Conservation (phyloP, 225 moss, liverwort and hornwort genomes). For the Rhytidiadelphus loreus region DNA sequence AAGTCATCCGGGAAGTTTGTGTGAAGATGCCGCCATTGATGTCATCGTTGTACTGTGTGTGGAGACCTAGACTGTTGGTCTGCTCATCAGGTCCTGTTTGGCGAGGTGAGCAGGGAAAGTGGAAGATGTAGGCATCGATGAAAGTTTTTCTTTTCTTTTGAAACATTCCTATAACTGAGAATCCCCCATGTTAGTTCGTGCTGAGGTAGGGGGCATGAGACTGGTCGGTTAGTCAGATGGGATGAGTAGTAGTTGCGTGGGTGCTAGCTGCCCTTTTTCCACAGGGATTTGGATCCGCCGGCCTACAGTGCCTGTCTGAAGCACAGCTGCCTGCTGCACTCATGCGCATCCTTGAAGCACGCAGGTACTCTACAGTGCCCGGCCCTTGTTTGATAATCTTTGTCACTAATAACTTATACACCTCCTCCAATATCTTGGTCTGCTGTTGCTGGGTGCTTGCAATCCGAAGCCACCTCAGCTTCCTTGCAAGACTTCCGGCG, state of each 20-base stretch:
- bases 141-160: not conserved
- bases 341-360: conserved; percentile 16
- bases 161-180: not conserved
- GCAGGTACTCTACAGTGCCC: not conserved
- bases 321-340: conserved; percentile 12
- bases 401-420: not conserved
- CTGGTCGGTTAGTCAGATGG: not conserved
- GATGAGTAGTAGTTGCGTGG: not conserved
- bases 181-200: not conserved
- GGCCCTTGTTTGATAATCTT: not conserved
- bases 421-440: not conserved
- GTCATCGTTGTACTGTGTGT: not conserved
- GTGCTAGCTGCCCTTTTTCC: conserved; percentile 5
- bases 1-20: not conserved
- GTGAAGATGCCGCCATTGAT: not conserved
- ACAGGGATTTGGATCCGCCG: conserved; percentile 22
- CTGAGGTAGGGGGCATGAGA: not conserved
- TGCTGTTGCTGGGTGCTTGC: not conserved
- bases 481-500: not conserved
- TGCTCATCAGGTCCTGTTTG: not conserved
- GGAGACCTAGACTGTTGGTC: not conserved
- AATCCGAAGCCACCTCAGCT: not conserved
- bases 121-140: not conserved
- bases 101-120: not conserved
- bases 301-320: conserved; percentile 39